These are phyloP conservation scores for Chrysoporthe deuterocubensis DNA, from an alignment of 2,329 filamentous ascomycete species.

Conservation along the genomic window DNA sequence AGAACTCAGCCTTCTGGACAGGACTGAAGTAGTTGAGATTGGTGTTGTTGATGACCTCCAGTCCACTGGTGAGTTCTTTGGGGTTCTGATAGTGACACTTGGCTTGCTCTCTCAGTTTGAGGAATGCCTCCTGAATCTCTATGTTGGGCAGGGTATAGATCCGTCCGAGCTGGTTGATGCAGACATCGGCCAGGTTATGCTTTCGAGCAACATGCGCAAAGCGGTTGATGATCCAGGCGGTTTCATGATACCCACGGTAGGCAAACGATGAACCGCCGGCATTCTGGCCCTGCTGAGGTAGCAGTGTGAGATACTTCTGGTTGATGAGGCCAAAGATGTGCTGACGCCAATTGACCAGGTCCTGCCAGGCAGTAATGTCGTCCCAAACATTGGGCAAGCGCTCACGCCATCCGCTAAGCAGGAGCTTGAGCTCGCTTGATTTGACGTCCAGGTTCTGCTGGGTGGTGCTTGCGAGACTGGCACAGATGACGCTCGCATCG, in stretches of 20 bases:
- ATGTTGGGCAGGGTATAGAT: constrained; percentile 99
- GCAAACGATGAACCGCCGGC: constrained; percentile 91
- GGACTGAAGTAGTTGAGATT: constrained; percentile 98
- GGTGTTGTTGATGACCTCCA: constrained; percentile 99
- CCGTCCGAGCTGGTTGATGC: constrained; percentile 93
- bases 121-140: constrained; percentile 97
- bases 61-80: constrained; percentile 84
- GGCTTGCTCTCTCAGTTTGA: constrained; percentile 97
- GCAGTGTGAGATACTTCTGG: constrained; percentile 82
- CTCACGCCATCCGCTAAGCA: constrained; percentile 94
- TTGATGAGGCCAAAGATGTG: constrained; percentile 99
- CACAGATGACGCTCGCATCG: constrained; percentile 95
- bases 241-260: constrained; percentile 97
- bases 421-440: constrained; percentile 91
- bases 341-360: constrained; percentile 98
- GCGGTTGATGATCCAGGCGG: constrained; percentile 99
- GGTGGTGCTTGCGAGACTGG: constrained; percentile 84
- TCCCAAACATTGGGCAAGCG: constrained; percentile 97
- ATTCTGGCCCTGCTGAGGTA: constrained; percentile 80
- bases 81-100: constrained; percentile 98
- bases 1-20: constrained; percentile 97
- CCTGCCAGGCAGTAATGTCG: constrained; percentile 99
- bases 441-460: constrained; percentile 87
- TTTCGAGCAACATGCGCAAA: constrained; percentile 98
- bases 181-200: constrained; percentile 94